Percentiles rank a stretch among this genome's conserved stretches.
These are phyloP conservation scores for Adansonia rubrostipa DNA, from an alignment of 441 rosid species.

Conservation along the genomic window DNA sequence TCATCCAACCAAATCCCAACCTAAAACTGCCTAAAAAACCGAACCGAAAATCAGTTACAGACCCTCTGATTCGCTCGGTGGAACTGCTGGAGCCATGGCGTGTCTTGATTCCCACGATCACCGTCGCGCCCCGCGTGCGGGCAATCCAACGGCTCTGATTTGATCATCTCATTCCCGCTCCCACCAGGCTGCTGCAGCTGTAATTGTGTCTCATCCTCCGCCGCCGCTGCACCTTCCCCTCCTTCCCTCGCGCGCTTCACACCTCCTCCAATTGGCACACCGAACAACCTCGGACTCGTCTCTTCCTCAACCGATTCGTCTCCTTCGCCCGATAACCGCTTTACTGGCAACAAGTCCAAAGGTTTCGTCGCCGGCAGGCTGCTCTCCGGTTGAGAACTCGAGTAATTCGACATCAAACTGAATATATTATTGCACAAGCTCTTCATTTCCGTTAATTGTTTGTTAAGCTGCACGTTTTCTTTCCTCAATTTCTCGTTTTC, in stretches of 20 bases:
- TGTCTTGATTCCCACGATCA: constrained; percentile 24
- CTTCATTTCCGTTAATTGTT: constrained; percentile 56
- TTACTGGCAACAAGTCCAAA: constrained; percentile 44
- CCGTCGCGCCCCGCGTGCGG: constrained; percentile 27
- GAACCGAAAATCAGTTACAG: constrained; percentile 37
- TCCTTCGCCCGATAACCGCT: constrained; percentile 28
- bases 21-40: not conserved
- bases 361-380: constrained; percentile 32
- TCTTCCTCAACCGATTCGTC: constrained; percentile 33
- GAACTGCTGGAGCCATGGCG: constrained; percentile 50
- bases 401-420: constrained; percentile 47
- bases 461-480: constrained; percentile 50
- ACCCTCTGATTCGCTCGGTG: constrained; percentile 51
- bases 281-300: constrained; percentile 51
- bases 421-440: constrained; percentile 53
- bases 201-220: constrained; percentile 32
- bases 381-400: constrained; percentile 34
- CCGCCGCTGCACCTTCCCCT: constrained; percentile 29
- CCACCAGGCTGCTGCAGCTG: constrained; percentile 43
- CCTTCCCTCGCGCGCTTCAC: constrained; percentile 52
- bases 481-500: constrained; percentile 67
- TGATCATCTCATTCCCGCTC: constrained; percentile 27
- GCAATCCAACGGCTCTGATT: constrained; percentile 49
- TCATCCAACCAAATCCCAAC: not conserved
- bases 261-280: constrained; percentile 58